Percentiles rank a stretch among this genome's conserved stretches.
phyloP scores from a whole-genome alignment of 2,329 filamentous ascomycete genomes.

The Malbranchea cinnamomea region DNA sequence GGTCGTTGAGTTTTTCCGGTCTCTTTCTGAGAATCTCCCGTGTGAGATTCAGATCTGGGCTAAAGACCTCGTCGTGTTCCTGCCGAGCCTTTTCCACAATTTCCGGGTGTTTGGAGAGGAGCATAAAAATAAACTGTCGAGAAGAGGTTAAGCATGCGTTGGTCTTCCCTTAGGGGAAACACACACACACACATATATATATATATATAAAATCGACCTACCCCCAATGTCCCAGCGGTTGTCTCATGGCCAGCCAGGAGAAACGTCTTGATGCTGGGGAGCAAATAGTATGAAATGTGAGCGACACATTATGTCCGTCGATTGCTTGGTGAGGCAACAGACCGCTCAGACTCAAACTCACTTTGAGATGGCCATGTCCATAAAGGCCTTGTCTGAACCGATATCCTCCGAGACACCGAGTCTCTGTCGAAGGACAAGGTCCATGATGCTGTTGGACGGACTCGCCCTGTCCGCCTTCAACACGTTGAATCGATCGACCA shows the following conservation, averaged over 20 bases:
- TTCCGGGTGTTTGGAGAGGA: conserved; percentile 18
- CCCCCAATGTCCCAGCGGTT: conserved; percentile 13
- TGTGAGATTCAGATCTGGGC: conserved; percentile 24
- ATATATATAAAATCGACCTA: too few species aligned
- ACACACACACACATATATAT: neutral
- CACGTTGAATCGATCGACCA: conserved; percentile 1
- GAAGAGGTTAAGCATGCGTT: neutral
- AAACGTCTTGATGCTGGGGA: conserved; percentile 19
- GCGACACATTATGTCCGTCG: too few species aligned
- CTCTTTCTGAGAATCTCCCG: conserved; percentile 20
- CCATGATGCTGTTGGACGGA: conserved; percentile 3
- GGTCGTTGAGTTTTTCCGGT: conserved; percentile 31
- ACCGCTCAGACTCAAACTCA: too few species aligned
- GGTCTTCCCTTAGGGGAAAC: neutral
- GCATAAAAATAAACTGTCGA: conserved; percentile 3
- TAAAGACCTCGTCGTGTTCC: conserved; percentile 41
- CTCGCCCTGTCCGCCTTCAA: conserved; percentile 1
- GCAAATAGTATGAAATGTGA: neutral
- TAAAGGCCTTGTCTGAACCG: conserved; percentile 1
- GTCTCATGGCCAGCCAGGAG: conserved; percentile 23
- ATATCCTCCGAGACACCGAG: neutral
- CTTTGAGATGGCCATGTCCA: conserved; percentile 4
- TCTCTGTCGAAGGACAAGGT: conserved; percentile 3
- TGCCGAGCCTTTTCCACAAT: conserved; percentile 23
- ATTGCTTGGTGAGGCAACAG: too few species aligned